Conservation (phyloP, 805 yeast species). For the Yarrowia bubula region DNA sequence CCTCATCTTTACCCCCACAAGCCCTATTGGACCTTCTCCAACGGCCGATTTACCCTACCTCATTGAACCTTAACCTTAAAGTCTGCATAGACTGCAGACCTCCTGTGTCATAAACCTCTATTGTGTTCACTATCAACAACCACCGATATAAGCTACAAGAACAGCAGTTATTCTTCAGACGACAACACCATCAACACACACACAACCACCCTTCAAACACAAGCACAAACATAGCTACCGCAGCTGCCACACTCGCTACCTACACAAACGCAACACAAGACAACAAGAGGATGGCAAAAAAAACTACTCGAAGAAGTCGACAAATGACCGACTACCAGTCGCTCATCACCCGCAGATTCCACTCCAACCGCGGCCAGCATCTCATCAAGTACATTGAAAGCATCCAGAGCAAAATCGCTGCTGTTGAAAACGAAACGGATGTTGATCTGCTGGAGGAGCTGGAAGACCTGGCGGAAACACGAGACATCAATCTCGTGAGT, state of each 20-base stretch:
- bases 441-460: slow-evolving; percentile 21
- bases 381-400: slow-evolving; percentile 19
- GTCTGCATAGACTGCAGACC: slow-evolving; percentile 15
- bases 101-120: slow-evolving; percentile 22
- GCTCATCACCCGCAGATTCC: slow-evolving; percentile 7
- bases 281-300: background rate
- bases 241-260: background rate
- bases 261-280: background rate
- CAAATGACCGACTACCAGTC: slow-evolving; percentile 23
- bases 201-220: background rate
- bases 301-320: background rate
- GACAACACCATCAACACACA: background rate
- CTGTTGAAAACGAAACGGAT: slow-evolving; percentile 19
- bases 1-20: too few relatives aligned
- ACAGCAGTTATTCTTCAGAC: too few relatives aligned
- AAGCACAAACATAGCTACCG: background rate
- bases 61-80: slow-evolving; percentile 13
- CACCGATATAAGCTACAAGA: too few relatives aligned
- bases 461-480: slow-evolving; percentile 6
- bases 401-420: slow-evolving; percentile 24
- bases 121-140: background rate
- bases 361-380: slow-evolving; percentile 22
- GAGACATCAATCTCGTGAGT: slow-evolving; percentile 16
- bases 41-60: slow-evolving; percentile 5
- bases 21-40: background rate